A percentile compares a stretch with the other conserved stretches of the same genome.
These are phyloP conservation scores for Claviceps paspali DNA, from an alignment of 2,329 filamentous ascomycete species.

Conservation along the genomic window DNA sequence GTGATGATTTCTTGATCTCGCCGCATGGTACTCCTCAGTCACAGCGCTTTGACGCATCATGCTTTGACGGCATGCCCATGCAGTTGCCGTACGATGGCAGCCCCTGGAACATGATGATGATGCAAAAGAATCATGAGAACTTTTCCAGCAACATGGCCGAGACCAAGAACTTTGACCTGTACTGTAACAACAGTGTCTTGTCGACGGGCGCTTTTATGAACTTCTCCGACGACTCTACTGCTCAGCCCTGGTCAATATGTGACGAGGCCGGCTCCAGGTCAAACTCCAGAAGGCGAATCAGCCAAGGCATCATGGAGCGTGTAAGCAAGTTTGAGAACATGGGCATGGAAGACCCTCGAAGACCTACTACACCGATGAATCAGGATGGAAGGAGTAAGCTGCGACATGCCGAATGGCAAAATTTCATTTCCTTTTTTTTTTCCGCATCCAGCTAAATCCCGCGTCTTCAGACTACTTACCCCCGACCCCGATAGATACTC, in stretches of 20 bases:
- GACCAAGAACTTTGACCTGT: conserved; percentile 35
- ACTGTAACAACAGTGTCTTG: conserved; percentile 28
- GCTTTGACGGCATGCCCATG: conserved; percentile 27
- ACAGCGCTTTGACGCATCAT: conserved; percentile 35
- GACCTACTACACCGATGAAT: conserved; percentile 46
- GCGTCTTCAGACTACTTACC: conserved; percentile 40
- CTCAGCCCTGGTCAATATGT: conserved; percentile 28
- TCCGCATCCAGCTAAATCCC: conserved; percentile 4
- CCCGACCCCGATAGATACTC: conserved; percentile 52
- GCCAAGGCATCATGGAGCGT: conserved; percentile 45
- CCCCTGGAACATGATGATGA: conserved; percentile 27
- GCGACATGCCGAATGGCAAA: conserved; percentile 1
- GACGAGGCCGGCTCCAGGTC: conserved; percentile 33
- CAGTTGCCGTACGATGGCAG: conserved; percentile 32
- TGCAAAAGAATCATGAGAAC: conserved; percentile 31
- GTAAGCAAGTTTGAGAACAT: conserved; percentile 44
- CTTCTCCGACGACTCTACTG: conserved; percentile 31
- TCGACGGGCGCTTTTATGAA: conserved; percentile 35
- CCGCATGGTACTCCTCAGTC: conserved; percentile 39
- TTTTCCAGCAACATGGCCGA: conserved; percentile 26
- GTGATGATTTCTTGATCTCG: conserved; percentile 43
- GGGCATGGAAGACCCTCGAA: conserved; percentile 26
- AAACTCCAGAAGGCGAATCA: conserved; percentile 34
- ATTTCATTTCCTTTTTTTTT: too few relatives aligned
- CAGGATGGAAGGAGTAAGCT: conserved; percentile 44